phyloP scores from a whole-genome alignment of 805 yeast species.

The Candida coleopterorum region DNA sequence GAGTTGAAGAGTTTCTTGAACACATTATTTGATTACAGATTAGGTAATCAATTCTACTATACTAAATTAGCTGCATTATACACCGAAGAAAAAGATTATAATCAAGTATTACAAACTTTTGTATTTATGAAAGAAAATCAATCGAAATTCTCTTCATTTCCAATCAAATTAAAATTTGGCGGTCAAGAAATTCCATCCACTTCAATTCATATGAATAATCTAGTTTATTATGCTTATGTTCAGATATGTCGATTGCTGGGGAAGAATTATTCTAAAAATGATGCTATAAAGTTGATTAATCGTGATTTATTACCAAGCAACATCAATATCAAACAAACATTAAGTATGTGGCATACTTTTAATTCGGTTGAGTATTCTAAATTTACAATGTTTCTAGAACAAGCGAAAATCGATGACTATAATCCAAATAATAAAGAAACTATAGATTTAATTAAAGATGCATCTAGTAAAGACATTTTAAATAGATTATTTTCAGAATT shows the following conservation, averaged over 20 bases:
- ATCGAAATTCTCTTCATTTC: not conserved
- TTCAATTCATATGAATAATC: conserved; percentile 12
- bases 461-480: not conserved
- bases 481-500: conserved; percentile 9
- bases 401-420: conserved; percentile 8
- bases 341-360: not conserved
- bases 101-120: conserved; percentile 18
- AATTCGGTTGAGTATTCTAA: conserved; percentile 4
- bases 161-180: conserved; percentile 1
- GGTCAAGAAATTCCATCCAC: conserved; percentile 2
- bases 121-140: not conserved
- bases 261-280: conserved; percentile 5
- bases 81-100: conserved; percentile 16
- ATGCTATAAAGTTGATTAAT: conserved; percentile 4
- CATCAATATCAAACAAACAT: not conserved
- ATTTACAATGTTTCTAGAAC: conserved; percentile 6
- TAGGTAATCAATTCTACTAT: conserved; percentile 34
- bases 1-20: conserved; percentile 13
- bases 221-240: conserved; percentile 33
- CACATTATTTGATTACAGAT: conserved; percentile 19
- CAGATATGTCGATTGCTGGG: conserved; percentile 23
- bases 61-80: conserved; percentile 16
- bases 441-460: conserved; percentile 11
- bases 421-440: conserved; percentile 33
- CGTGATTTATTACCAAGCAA: not conserved